Percentiles rank a stretch among this genome's conserved stretches.
phyloP scores from a whole-genome alignment of 345 rosid genomes.

The Citrus glauca region DNA sequence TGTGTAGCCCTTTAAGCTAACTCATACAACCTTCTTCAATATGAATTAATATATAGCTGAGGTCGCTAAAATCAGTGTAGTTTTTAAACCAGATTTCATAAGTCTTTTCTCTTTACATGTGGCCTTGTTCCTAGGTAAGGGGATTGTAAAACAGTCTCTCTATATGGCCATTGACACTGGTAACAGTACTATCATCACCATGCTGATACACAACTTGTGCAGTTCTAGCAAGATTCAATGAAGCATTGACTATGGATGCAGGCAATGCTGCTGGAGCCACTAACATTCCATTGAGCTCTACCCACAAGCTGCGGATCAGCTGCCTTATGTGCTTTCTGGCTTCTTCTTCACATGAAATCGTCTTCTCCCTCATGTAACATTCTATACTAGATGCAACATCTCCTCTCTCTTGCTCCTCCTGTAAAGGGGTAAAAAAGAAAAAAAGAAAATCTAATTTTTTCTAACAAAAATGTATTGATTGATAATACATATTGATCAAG shows the following conservation, averaged over 20 bases:
- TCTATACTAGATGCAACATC: conserved; percentile 25
- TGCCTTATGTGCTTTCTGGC: conserved; percentile 18
- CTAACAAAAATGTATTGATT: neutral
- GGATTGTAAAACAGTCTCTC: conserved; percentile 12
- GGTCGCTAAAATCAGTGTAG: neutral
- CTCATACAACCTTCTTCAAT: too few relatives aligned
- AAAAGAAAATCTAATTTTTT: too few relatives aligned
- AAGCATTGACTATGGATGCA: conserved; percentile 8
- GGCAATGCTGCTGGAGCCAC: conserved; percentile 1
- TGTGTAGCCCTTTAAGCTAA: too few relatives aligned
- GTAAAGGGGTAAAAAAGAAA: neutral
- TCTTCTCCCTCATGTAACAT: conserved; percentile 17
- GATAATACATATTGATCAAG: neutral
- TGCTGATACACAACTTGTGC: conserved; percentile 24
- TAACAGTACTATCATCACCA: conserved; percentile 18
- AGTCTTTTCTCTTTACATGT: neutral
- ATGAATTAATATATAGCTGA: too few relatives aligned
- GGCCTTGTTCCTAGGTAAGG: neutral
- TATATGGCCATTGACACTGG: conserved; percentile 11
- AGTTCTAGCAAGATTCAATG: conserved; percentile 23
- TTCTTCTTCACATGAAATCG: conserved; percentile 10
- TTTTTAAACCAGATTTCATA: neutral
- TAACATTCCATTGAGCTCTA: conserved; percentile 16
- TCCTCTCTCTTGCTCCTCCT: conserved; percentile 33
- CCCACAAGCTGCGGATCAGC: conserved; percentile 18